Conservation (phyloP, 1,284 basidiomycete species). For the Ustilago esculenta region DNA sequence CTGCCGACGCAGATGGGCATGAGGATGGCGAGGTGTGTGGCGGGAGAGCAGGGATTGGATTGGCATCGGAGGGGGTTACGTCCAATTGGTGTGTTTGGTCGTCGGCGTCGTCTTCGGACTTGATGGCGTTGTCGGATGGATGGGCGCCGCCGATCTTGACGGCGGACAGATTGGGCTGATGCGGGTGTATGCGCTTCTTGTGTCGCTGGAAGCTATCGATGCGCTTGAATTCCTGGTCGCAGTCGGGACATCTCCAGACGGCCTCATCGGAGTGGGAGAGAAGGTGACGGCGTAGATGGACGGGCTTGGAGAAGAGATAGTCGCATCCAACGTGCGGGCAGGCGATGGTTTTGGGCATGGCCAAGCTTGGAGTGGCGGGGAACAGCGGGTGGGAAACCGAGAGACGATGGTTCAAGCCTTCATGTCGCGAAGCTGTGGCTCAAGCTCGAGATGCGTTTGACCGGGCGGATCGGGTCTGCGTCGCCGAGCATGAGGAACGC, state of each 20-base stretch:
- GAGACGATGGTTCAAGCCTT: neutral
- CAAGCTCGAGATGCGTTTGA: no score
- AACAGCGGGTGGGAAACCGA: no score
- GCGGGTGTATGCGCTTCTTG: slow-evolving; percentile 47
- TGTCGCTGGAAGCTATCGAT: slow-evolving; percentile 51
- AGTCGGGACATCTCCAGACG: slow-evolving; percentile 41
- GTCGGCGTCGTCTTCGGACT: slow-evolving; percentile 20
- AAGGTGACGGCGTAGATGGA: slow-evolving; percentile 40
- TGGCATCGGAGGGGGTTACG: neutral
- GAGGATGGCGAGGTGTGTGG: neutral
- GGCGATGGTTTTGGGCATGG: slow-evolving; percentile 43
- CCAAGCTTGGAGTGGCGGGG: neutral
- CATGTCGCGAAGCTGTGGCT: neutral
- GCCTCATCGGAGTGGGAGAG: slow-evolving; percentile 43
- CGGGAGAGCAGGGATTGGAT: neutral
- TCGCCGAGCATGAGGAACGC: no score
- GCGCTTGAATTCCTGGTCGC: slow-evolving; percentile 44
- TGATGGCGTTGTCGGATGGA: slow-evolving; percentile 1
- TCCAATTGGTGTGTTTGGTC: slow-evolving; percentile 14
- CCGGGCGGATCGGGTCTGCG: no score
- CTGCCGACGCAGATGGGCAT: no score
- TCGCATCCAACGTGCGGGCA: slow-evolving; percentile 44
- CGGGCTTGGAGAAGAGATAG: slow-evolving; percentile 43
- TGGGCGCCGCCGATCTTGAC: slow-evolving; percentile 18
- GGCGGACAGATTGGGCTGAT: slow-evolving; percentile 21